Evolutionary conservation across 768 basidiomycete genomes (phyloP).

Genomic region (Boletus subparvulus): DNA sequence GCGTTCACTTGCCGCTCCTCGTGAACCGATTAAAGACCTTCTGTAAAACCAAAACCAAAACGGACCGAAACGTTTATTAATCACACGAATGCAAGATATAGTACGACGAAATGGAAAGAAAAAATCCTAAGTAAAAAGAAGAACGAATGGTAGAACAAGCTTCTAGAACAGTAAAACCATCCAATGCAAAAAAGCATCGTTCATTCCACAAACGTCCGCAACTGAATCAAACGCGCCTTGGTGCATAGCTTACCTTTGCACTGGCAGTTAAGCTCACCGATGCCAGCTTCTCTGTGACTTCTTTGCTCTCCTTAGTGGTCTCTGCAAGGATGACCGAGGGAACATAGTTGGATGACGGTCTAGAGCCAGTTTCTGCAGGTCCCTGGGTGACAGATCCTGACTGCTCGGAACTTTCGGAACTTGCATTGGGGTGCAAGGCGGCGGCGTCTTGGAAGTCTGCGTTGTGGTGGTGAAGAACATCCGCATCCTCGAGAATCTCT

Average conservation of each 20-base stretch:
- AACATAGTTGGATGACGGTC: not conserved
- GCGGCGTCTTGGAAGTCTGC: conserved; percentile 5
- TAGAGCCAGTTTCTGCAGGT: not conserved
- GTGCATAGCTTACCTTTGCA: conserved; percentile 30
- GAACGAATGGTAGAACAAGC: not conserved
- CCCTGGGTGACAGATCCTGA: conserved; percentile 1
- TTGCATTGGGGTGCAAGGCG: not conserved
- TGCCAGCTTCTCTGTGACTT: conserved; percentile 27
- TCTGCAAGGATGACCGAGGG: conserved; percentile 4
- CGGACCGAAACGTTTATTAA: conserved; percentile 22
- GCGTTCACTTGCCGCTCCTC: conserved; percentile 24
- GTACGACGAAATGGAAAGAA: not conserved
- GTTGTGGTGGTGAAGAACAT: conserved; percentile 53
- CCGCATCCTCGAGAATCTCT: conserved; percentile 36
- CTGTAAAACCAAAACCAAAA: conserved; percentile 19
- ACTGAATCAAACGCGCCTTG: conserved; percentile 15
- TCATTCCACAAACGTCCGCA: not conserved
- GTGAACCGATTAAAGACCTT: conserved; percentile 29
- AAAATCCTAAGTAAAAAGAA: not conserved
- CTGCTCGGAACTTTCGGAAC: not conserved
- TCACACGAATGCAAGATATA: conserved; percentile 9
- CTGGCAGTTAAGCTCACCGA: conserved; percentile 30
- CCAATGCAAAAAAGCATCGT: not conserved
- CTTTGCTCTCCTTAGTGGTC: conserved; percentile 20
- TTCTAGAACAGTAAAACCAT: not conserved